Conservation (phyloP, 331 rosid genomes). For the Pyrus hybrid region DNA sequence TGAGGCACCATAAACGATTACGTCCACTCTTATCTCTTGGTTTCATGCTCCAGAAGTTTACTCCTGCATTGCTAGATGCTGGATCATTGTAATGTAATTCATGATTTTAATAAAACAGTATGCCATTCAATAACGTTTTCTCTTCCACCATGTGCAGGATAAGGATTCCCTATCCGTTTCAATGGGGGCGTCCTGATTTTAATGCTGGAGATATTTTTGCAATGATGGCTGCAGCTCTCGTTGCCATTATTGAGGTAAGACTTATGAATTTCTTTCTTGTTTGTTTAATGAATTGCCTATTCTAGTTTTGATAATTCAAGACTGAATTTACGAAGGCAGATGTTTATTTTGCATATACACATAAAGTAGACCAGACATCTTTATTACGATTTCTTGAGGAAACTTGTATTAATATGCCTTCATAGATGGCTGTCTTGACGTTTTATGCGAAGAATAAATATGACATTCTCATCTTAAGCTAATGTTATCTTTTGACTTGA, state of each 20-base stretch:
- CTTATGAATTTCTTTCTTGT: not conserved
- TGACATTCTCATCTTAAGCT: not conserved
- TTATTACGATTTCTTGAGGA: not conserved
- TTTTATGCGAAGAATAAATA: not conserved
- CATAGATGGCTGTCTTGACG: not conserved
- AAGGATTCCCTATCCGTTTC: conserved; percentile 88
- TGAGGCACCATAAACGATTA: not conserved
- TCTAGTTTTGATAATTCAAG: not conserved
- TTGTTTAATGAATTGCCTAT: not conserved
- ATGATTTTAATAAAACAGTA: not conserved
- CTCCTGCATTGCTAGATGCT: not conserved
- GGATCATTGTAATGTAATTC: not conserved
- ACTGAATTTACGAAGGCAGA: not conserved
- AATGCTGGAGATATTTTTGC: conserved; percentile 65
- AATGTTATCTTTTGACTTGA: not conserved
- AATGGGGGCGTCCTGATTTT: conserved; percentile 81
- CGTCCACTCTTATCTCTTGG: not conserved
- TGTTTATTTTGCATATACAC: not conserved
- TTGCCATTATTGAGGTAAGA: conserved; percentile 71
- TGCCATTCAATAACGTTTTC: not conserved
- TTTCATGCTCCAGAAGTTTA: not conserved
- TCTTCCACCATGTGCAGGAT: conserved; percentile 44
- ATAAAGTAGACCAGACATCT: not conserved
- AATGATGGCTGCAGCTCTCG: conserved; percentile 66
- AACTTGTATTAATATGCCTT: not conserved